Evolutionary conservation across 2,329 filamentous ascomycete species (phyloP).

Genomic region (Camillea tinctor): DNA sequence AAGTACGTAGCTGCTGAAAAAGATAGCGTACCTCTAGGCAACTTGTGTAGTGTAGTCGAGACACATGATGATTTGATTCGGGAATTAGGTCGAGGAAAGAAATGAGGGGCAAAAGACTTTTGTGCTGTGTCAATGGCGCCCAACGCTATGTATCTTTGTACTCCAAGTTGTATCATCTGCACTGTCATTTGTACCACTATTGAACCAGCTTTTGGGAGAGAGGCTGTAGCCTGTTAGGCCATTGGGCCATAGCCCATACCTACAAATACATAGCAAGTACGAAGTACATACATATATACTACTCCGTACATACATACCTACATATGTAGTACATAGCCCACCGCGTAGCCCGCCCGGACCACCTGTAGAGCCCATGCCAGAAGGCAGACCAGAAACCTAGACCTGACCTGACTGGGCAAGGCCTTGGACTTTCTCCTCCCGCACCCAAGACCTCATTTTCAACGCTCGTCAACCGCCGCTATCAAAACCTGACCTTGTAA

Average conservation of each 20-base stretch:
- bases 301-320: too few relatives aligned
- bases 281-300: too few relatives aligned
- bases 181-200: background rate
- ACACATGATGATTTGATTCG: slow-evolving; percentile 16
- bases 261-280: too few relatives aligned
- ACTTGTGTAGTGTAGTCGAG: background rate
- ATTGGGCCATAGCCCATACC: too few relatives aligned
- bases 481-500: slow-evolving; percentile 26
- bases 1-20: background rate
- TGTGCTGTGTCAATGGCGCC: background rate
- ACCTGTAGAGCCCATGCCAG: too few relatives aligned
- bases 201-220: background rate
- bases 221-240: too few relatives aligned
- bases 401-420: background rate
- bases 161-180: background rate
- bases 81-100: slow-evolving; percentile 17
- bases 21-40: background rate
- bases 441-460: slow-evolving; percentile 30
- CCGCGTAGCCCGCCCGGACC: too few relatives aligned
- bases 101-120: slow-evolving; percentile 18
- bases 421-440: slow-evolving; percentile 20
- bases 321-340: too few relatives aligned
- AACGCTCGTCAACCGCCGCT: slow-evolving; percentile 20
- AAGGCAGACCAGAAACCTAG: background rate
- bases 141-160: background rate